Percentiles rank a stretch among this genome's conserved stretches.
Evolutionary conservation across 805 yeast species (phyloP).

Genomic region (Starmerella vaccinii): DNA sequence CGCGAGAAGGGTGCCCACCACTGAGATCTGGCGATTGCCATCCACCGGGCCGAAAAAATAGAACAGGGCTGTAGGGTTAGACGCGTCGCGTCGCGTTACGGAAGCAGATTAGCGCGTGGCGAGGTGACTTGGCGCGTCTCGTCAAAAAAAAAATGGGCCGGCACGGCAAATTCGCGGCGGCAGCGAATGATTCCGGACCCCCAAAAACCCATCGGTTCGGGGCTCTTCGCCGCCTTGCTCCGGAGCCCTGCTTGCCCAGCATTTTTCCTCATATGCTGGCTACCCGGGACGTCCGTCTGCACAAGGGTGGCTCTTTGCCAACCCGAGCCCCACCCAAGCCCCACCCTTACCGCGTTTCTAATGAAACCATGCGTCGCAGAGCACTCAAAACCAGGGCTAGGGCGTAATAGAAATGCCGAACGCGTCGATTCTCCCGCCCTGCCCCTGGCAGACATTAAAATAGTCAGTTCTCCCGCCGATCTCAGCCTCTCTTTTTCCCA

Average conservation of each 20-base stretch:
- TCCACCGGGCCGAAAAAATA: not conserved
- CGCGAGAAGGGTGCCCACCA: not conserved
- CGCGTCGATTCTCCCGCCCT: slow-evolving; percentile 7
- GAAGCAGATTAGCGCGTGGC: not conserved
- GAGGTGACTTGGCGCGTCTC: not conserved
- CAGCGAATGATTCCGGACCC: too few relatives aligned
- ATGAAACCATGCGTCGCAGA: slow-evolving; percentile 1
- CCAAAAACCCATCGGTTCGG: not conserved
- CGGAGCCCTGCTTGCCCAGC: not conserved
- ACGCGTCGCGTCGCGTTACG: slow-evolving; percentile 9
- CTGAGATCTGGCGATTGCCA: not conserved
- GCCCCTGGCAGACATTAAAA: slow-evolving; percentile 8
- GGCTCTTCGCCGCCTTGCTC: not conserved
- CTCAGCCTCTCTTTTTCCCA: not conserved
- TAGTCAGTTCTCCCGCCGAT: slow-evolving; percentile 4
- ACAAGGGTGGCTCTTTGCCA: not conserved
- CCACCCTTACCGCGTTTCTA: not conserved
- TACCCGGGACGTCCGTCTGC: not conserved
- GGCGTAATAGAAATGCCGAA: slow-evolving; percentile 2
- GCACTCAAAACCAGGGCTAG: slow-evolving; percentile 1
- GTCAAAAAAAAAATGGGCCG: not conserved
- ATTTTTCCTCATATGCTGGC: not conserved
- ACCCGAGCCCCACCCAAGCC: slow-evolving; percentile 8
- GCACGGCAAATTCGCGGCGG: not conserved
- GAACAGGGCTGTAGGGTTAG: slow-evolving; percentile 4